phyloP scores from a whole-genome alignment of 176 grass and related monocot genomes.

The barley (Hordeum vulgare) region DNA sequence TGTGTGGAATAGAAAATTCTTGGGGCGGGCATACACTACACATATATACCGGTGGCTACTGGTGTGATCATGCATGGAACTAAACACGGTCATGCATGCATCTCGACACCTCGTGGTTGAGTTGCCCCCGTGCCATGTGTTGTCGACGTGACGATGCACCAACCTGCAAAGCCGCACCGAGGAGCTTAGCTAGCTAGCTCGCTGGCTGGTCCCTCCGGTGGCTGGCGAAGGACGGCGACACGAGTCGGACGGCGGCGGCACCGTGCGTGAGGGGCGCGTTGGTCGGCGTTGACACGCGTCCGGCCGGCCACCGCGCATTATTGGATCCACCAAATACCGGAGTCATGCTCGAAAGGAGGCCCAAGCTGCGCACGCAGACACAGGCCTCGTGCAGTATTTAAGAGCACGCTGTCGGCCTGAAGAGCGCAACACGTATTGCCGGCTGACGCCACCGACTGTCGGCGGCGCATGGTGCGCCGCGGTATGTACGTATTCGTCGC shows the following conservation, averaged over 20 bases:
- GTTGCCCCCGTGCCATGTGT: background rate
- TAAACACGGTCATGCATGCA: no score
- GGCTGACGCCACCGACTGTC: background rate
- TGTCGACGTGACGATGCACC: background rate
- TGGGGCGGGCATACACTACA: no score
- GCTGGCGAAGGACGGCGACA: background rate
- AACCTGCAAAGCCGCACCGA: background rate
- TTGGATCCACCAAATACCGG: background rate
- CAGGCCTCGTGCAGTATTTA: background rate
- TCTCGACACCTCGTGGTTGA: background rate
- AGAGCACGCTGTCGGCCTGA: background rate
- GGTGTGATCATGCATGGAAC: no score
- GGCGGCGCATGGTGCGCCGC: background rate
- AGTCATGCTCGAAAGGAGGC: background rate
- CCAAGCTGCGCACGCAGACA: background rate
- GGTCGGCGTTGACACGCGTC: background rate
- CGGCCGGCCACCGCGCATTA: background rate
- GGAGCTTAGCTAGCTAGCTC: no score
- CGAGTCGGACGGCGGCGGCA: background rate
- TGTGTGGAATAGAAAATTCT: no score
- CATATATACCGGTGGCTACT: no score
- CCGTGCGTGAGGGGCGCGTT: background rate
- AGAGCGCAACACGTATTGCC: background rate
- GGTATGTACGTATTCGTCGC: background rate
- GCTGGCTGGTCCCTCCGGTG: background rate